phyloP scores from a whole-genome alignment of 208 protist species.

The Leishmania major region DNA sequence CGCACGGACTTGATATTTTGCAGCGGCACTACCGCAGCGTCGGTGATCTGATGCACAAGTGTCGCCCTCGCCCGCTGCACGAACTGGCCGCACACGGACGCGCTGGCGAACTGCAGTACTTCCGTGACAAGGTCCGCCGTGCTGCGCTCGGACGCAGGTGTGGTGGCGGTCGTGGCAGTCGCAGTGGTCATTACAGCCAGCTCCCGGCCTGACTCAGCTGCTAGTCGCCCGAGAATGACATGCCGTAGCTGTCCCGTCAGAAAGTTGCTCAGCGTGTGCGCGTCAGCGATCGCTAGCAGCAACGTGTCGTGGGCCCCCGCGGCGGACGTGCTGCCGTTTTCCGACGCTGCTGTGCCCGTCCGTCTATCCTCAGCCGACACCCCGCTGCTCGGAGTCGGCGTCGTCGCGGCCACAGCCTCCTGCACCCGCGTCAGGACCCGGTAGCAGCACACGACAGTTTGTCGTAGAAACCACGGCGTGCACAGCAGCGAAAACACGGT shows the following conservation, averaged over 20 bases:
- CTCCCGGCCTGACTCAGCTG: not conserved
- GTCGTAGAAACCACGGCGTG: conserved; percentile 31
- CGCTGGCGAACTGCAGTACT: conserved; percentile 23
- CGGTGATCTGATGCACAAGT: conserved; percentile 40
- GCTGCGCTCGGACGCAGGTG: conserved; percentile 13
- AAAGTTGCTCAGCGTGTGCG: conserved; percentile 21
- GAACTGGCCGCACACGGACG: conserved; percentile 30
- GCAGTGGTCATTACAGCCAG: not conserved
- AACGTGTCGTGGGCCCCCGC: conserved; percentile 1
- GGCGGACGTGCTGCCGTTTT: not conserved
- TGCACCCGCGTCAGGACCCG: conserved; percentile 30
- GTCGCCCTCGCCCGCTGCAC: conserved; percentile 22
- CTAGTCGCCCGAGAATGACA: conserved; percentile 15
- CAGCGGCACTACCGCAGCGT: conserved; percentile 43
- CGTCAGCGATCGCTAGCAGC: conserved; percentile 27
- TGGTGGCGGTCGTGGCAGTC: not conserved
- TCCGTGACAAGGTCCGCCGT: conserved; percentile 21
- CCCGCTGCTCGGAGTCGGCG: not conserved
- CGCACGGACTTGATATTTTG: conserved; percentile 81
- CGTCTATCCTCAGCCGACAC: not conserved
- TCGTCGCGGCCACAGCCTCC: conserved; percentile 8
- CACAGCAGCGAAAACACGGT: conserved; percentile 27
- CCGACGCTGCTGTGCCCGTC: not conserved
- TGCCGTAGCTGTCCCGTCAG: conserved; percentile 15
- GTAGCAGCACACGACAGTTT: conserved; percentile 29